Evolutionary conservation across 495 filamentous ascomycete species (phyloP).

Genomic region (Hyphodiscus hymeniophilus): DNA sequence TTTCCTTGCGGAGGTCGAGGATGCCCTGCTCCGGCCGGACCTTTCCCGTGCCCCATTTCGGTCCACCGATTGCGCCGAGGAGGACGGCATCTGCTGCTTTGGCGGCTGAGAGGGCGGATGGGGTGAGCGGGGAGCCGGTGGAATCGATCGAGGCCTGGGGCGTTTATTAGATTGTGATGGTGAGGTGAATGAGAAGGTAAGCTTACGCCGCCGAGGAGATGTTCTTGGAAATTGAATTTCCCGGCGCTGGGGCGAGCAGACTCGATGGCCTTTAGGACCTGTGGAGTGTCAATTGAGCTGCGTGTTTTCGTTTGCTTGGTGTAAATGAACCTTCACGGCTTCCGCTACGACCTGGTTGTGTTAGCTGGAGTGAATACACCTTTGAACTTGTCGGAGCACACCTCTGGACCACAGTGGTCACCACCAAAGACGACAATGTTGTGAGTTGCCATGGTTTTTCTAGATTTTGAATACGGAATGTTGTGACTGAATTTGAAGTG

Average conservation of each 20-base stretch:
- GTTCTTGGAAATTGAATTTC: constrained; percentile 86
- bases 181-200: constrained; percentile 5
- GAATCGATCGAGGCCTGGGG: constrained; percentile 79
- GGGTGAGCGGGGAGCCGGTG: constrained; percentile 68
- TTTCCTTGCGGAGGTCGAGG: constrained; percentile 86
- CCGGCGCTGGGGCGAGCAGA: constrained; percentile 52
- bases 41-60: constrained; percentile 89
- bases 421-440: constrained; percentile 69
- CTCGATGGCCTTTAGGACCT: constrained; percentile 74
- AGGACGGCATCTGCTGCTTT: constrained; percentile 88
- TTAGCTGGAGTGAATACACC: not conserved
- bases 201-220: constrained; percentile 88
- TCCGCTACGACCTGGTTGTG: constrained; percentile 46
- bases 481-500: no score
- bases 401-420: constrained; percentile 95
- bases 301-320: not conserved
- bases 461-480: no score
- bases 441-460: constrained; percentile 36
- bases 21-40: constrained; percentile 94
- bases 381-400: constrained; percentile 25
- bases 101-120: constrained; percentile 75
- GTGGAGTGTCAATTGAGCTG: constrained; percentile 2
- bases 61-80: constrained; percentile 91
- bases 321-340: constrained; percentile 64
- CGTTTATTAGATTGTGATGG: constrained; percentile 4